Evolutionary conservation across 2,329 filamentous ascomycete species (phyloP).

Genomic region (Lachnellula subtilissima): DNA sequence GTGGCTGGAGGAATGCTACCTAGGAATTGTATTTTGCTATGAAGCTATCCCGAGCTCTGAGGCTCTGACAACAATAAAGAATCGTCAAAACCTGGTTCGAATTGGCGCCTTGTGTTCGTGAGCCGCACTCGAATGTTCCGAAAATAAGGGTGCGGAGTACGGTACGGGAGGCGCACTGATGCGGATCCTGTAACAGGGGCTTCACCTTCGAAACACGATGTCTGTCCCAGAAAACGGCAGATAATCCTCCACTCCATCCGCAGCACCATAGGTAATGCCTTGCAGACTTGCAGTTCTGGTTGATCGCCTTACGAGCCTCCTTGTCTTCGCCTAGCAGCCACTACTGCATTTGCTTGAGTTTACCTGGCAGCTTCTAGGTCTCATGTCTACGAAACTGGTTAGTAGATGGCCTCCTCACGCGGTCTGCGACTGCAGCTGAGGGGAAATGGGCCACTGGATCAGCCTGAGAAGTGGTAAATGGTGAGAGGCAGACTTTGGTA

Average conservation of each 20-base stretch:
- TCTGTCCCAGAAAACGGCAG: slow-evolving; percentile 2
- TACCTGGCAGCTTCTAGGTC: background rate
- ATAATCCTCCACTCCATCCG: background rate
- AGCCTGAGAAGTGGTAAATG: background rate
- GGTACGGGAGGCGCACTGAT: background rate
- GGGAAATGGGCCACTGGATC: background rate
- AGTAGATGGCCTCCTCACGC: background rate
- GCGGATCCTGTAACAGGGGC: background rate
- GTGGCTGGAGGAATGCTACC: too few species aligned
- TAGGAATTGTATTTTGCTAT: background rate
- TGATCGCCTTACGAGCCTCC: background rate
- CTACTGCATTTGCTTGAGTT: background rate
- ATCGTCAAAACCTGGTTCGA: background rate
- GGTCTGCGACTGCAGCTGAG: background rate
- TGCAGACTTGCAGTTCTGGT: background rate
- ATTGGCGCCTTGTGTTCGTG: background rate
- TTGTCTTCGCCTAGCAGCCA: background rate
- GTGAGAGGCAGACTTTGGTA: background rate
- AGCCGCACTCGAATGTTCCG: background rate
- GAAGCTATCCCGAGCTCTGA: background rate
- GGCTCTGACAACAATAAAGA: background rate
- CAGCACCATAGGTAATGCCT: background rate
- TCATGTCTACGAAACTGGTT: background rate
- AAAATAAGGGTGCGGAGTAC: background rate
- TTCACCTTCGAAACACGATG: background rate